Conservation (phyloP, 129 eudicot genomes). For the Gnaphalium uliginosum region DNA sequence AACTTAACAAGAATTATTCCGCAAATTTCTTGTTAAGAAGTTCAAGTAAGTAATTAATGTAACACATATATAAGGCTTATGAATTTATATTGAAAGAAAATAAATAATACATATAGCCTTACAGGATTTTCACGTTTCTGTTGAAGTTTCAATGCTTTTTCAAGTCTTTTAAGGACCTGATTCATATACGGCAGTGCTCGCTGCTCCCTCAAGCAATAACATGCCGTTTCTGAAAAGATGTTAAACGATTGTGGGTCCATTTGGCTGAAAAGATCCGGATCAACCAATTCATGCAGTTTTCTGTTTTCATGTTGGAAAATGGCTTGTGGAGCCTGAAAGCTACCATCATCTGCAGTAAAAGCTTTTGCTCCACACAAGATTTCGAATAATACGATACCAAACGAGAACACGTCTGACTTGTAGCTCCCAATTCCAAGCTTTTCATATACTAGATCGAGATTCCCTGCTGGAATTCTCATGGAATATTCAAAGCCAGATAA, state of each 20-base stretch:
- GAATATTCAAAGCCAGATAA: slow-evolving; percentile 10
- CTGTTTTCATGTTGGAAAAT: background rate
- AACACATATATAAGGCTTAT: too few species aligned
- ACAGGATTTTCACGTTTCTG: background rate
- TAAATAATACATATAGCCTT: too few species aligned
- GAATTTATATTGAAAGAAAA: too few species aligned
- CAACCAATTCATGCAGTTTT: background rate
- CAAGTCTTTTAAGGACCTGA: background rate
- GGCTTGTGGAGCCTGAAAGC: background rate
- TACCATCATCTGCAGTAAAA: too few species aligned
- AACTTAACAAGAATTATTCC: too few species aligned
- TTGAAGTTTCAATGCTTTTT: background rate
- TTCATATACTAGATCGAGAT: too few species aligned
- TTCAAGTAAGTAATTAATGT: too few species aligned
- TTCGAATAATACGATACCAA: background rate
- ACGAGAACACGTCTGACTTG: slow-evolving; percentile 4
- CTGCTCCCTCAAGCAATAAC: background rate
- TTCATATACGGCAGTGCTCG: background rate
- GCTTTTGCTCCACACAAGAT: background rate
- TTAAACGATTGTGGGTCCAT: slow-evolving; percentile 7
- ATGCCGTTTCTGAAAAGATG: background rate
- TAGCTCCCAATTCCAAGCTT: background rate
- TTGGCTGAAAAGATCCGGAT: background rate
- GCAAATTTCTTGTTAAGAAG: too few species aligned
- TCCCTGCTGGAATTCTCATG: background rate